These are phyloP conservation scores for Microsporum canis DNA, from an alignment of 2,329 filamentous ascomycete species.

Conservation along the genomic window DNA sequence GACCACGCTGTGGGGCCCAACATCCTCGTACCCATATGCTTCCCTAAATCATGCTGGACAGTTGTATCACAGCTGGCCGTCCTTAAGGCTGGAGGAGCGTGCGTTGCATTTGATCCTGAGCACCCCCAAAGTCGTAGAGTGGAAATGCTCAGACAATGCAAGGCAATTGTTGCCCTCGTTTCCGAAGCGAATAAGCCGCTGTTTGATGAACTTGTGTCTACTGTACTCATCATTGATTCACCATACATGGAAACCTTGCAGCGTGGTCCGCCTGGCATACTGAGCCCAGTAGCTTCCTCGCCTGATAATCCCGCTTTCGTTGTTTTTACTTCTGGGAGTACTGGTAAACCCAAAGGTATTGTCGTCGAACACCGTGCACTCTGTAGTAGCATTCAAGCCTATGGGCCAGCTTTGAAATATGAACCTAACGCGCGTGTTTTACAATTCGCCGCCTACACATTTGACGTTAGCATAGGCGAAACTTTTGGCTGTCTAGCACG, in stretches of 20 bases:
- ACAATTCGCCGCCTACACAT: constrained; percentile 41
- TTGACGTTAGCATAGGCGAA: constrained; percentile 41
- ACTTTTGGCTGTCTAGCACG: constrained; percentile 42
- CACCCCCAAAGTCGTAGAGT: constrained; percentile 18
- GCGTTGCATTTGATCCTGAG: constrained; percentile 23
- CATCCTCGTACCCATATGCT: constrained; percentile 56
- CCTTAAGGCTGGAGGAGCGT: constrained; percentile 23
- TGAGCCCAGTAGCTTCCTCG: constrained; percentile 7
- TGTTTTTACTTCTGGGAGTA: constrained; percentile 43
- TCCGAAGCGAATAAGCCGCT: constrained; percentile 8
- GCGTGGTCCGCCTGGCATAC: background rate
- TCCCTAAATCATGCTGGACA: constrained; percentile 62
- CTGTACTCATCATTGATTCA: background rate
- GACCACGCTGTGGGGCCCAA: constrained; percentile 39
- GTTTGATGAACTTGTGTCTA: background rate
- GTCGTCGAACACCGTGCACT: constrained; percentile 41
- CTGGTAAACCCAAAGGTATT: constrained; percentile 43
- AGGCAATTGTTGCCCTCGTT: constrained; percentile 15
- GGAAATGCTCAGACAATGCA: constrained; percentile 17
- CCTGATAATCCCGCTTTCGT: constrained; percentile 36
- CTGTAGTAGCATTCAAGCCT: constrained; percentile 43
- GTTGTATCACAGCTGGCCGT: constrained; percentile 40
- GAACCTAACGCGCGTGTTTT: constrained; percentile 43
- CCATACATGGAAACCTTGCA: background rate
- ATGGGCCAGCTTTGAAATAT: constrained; percentile 36